Evolutionary conservation across 2,329 filamentous ascomycete genomes (phyloP), one percentile per base, ranked within the genome.

Genomic region (Domatiomyces globalis): DNA sequence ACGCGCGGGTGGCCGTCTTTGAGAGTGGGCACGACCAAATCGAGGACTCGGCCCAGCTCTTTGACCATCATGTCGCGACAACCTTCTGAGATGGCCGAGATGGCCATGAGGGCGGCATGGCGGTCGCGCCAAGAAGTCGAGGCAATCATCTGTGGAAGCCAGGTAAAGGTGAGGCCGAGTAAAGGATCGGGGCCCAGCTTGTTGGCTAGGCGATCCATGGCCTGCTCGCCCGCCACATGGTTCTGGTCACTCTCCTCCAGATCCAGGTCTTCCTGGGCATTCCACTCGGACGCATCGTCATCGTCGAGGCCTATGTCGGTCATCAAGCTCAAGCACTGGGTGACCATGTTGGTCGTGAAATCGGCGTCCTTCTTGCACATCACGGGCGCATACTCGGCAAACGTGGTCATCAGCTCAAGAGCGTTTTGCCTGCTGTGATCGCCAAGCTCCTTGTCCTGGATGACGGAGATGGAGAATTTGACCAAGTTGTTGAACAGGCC

Each of bases 81-180:
- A 39, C 92, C 92, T 69, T 98, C 92, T 0, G 92, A 96, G 57
- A 98, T 98, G 58, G 92, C 92, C 2, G 90, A 96, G 55, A 98
- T 95, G 20, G 92, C 92, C 92, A 98, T 98, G 49, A 98, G 78
- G 46, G 92, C 92, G 29, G 92, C 92, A 67, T 98, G 92, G 56
- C 90, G 81, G 67, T 98, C 92, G 63, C 87, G 82, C 92, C 92
- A 98, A 27, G 87, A 81, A 61, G 86, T 84, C 1, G 92, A 96
- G 50, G 83, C 87, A 82, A 96, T 94, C 92, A 98, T 98, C 57
- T 88, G 80, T 8, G 92, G 92, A 42, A 98, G 80, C 92, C 92
- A 98, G 66, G 85, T 84, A 70, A 96, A 98, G 0, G 90, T 96
- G 1, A 89, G 89, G 27, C 86, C 86, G 18, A 98, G 74, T 52